Conservation (phyloP, 2,329 filamentous ascomycete genomes). For the Talaromyces funiculosus region DNA sequence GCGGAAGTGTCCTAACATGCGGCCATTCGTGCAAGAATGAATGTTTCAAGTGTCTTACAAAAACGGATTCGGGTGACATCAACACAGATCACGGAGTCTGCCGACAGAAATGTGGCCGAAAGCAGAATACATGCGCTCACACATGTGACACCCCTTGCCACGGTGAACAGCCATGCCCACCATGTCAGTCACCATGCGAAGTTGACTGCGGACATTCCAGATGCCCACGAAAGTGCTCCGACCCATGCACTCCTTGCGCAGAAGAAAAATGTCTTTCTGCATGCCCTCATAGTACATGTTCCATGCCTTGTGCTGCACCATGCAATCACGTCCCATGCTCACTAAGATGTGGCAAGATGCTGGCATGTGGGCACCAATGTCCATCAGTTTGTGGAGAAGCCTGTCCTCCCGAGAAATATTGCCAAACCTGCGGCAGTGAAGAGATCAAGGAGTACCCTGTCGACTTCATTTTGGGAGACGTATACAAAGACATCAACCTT, state of each 20-base stretch:
- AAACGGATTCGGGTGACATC: slow-evolving; percentile 26
- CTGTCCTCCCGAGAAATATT: slow-evolving; percentile 51
- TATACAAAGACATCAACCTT: slow-evolving; percentile 55
- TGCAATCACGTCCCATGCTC: slow-evolving; percentile 64
- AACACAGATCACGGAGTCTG: slow-evolving; percentile 40
- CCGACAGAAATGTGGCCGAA: slow-evolving; percentile 44
- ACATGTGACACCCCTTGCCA: slow-evolving; percentile 52
- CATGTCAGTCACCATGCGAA: slow-evolving; percentile 44
- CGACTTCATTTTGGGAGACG: slow-evolving; percentile 52
- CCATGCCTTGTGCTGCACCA: slow-evolving; percentile 59
- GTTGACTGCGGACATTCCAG: slow-evolving; percentile 52
- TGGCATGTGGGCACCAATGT: slow-evolving; percentile 60
- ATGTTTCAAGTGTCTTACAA: slow-evolving; percentile 48
- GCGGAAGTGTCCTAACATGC: slow-evolving; percentile 46
- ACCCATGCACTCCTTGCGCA: slow-evolving; percentile 59
- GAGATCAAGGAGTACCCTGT: slow-evolving; percentile 46
- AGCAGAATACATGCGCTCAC: slow-evolving; percentile 53
- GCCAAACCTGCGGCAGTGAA: slow-evolving; percentile 49
- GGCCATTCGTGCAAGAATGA: slow-evolving; percentile 52
- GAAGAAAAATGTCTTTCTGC: slow-evolving; percentile 49
- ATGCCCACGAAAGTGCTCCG: slow-evolving; percentile 52
- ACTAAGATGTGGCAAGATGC: slow-evolving; percentile 48
- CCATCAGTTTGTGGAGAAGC: slow-evolving; percentile 60
- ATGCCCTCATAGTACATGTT: slow-evolving; percentile 50
- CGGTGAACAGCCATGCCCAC: slow-evolving; percentile 25